phyloP scores from a whole-genome alignment of 2,329 filamentous ascomycete species.

The Drechmeria coniospora region DNA sequence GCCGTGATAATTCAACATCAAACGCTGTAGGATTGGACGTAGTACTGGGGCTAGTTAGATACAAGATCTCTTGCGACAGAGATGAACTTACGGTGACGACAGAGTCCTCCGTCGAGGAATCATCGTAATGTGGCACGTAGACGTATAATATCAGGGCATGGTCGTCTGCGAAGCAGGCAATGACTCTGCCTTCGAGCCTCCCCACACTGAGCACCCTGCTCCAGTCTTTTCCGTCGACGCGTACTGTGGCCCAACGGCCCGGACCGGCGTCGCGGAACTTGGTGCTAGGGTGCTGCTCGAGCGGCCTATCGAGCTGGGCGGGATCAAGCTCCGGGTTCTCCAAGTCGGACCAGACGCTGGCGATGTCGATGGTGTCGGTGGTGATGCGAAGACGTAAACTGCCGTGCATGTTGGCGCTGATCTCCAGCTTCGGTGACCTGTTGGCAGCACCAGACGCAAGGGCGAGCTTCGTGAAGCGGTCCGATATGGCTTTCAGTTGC shows the following conservation, averaged over 20 bases:
- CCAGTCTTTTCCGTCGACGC: conserved; percentile 91
- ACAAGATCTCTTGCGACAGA: background rate
- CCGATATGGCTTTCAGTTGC: conserved; percentile 85
- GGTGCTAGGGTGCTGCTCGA: conserved; percentile 71
- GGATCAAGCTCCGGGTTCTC: conserved; percentile 81
- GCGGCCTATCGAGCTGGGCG: conserved; percentile 50
- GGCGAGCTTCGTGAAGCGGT: conserved; percentile 84
- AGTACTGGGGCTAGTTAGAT: conserved; percentile 16
- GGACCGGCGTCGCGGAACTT: conserved; percentile 62
- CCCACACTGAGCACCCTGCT: conserved; percentile 87
- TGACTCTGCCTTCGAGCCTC: conserved; percentile 73
- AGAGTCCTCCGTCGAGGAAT: conserved; percentile 48
- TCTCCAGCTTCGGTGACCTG: conserved; percentile 54
- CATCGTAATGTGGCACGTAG: conserved; percentile 58
- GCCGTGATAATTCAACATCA: conserved; percentile 6
- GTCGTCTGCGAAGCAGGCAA: conserved; percentile 76
- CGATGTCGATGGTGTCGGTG: conserved; percentile 74
- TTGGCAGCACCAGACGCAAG: conserved; percentile 26
- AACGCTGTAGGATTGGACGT: conserved; percentile 26
- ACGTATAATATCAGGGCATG: conserved; percentile 74
- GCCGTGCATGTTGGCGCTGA: conserved; percentile 91
- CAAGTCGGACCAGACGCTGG: conserved; percentile 71
- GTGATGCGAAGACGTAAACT: conserved; percentile 63
- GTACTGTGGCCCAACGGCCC: conserved; percentile 73
- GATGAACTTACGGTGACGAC: conserved; percentile 52